Evolutionary conservation across 768 basidiomycete genomes (phyloP).

Genomic region (Porpolomopsis calyptriformis): DNA sequence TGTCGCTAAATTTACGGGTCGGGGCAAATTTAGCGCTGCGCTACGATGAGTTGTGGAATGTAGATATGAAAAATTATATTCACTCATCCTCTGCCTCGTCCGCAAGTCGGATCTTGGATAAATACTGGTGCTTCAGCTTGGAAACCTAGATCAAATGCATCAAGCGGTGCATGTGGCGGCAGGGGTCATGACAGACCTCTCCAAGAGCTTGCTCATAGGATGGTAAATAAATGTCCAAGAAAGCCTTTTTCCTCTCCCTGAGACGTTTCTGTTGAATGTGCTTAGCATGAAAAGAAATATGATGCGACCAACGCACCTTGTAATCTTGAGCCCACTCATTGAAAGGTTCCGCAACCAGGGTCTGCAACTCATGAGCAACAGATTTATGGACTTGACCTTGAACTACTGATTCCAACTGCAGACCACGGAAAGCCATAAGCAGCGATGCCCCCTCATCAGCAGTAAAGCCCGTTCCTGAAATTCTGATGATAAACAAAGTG

Average conservation of each 20-base stretch:
- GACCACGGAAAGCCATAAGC: slow-evolving; percentile 66
- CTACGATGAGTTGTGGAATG: slow-evolving; percentile 8
- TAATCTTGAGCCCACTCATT: slow-evolving; percentile 67
- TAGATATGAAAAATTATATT: slow-evolving; percentile 21
- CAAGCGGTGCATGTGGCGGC: background rate
- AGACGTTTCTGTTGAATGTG: slow-evolving; percentile 45
- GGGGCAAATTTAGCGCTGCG: slow-evolving; percentile 82
- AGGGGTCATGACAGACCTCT: slow-evolving; percentile 22
- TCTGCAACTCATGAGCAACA: slow-evolving; percentile 65
- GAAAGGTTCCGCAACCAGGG: slow-evolving; percentile 73
- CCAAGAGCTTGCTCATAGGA: slow-evolving; percentile 60
- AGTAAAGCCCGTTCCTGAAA: slow-evolving; percentile 51
- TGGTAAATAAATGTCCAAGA: slow-evolving; percentile 57
- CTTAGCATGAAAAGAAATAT: slow-evolving; percentile 8
- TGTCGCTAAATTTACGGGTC: slow-evolving; percentile 47
- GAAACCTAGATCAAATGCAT: slow-evolving; percentile 26
- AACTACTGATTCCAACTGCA: slow-evolving; percentile 58
- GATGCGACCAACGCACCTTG: slow-evolving; percentile 35
- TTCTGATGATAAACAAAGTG: background rate
- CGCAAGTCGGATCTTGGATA: slow-evolving; percentile 68
- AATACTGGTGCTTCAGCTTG: slow-evolving; percentile 68
- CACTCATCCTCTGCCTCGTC: slow-evolving; percentile 95
- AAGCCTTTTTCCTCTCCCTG: slow-evolving; percentile 40
- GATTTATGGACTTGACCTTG: slow-evolving; percentile 69
- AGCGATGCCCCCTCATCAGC: slow-evolving; percentile 82